These are phyloP conservation scores for Musa acuminata DNA, from an alignment of 176 grass and related monocot genomes.

Conservation along the genomic window DNA sequence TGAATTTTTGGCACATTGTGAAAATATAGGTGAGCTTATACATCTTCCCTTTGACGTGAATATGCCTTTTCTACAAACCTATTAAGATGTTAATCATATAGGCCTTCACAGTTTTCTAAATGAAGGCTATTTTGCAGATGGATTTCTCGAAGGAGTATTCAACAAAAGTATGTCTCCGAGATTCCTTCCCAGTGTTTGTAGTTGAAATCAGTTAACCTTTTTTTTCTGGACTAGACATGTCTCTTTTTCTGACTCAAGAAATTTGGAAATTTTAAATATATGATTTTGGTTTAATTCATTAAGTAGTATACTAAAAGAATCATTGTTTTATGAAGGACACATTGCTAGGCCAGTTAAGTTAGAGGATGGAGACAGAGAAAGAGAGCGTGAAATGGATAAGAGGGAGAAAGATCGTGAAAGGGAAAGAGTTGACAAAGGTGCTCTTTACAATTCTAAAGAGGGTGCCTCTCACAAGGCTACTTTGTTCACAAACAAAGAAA, in stretches of 20 bases:
- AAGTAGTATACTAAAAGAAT: neutral
- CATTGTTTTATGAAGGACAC: conserved; percentile 39
- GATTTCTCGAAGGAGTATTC: conserved; percentile 58
- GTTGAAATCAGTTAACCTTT: neutral
- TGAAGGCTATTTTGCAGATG: conserved; percentile 49
- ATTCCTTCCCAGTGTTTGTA: neutral
- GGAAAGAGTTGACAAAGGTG: conserved; percentile 46
- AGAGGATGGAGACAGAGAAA: conserved; percentile 60
- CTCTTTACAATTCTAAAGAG: conserved; percentile 28
- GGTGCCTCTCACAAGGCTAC: conserved; percentile 49
- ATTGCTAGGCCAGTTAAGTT: conserved; percentile 33
- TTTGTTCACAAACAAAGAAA: conserved; percentile 59
- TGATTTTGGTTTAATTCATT: neutral
- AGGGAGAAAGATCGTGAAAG: conserved; percentile 63
- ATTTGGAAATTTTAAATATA: neutral
- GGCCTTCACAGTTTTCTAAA: neutral
- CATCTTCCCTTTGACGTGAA: neutral
- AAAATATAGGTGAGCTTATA: conserved; percentile 53
- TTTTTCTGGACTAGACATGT: neutral
- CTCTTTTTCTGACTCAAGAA: neutral
- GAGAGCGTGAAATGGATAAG: conserved; percentile 26
- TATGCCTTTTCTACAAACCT: conserved; percentile 12
- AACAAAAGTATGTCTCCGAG: conserved; percentile 46
- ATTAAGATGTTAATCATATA: conserved; percentile 19
- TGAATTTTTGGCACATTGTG: conserved; percentile 63